phyloP scores from a whole-genome alignment of 2,329 filamentous ascomycete genomes.

The Lachnellula arida region DNA sequence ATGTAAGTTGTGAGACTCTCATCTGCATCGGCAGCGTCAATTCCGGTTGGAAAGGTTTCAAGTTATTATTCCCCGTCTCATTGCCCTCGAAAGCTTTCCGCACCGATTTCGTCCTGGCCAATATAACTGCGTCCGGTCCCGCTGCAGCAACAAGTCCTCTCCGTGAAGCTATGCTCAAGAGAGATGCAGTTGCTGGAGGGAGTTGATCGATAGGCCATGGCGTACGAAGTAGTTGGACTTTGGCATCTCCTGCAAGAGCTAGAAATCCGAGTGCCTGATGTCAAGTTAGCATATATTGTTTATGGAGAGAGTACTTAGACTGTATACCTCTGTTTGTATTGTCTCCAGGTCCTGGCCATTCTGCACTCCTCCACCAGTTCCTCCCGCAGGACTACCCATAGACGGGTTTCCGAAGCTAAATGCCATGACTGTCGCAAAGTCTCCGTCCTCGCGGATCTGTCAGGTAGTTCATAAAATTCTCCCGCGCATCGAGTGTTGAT shows the following conservation, averaged over 20 bases:
- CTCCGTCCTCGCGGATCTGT: constrained; percentile 33
- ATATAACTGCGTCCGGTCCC: constrained; percentile 70
- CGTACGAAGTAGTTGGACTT: constrained; percentile 71
- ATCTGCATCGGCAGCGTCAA: constrained; percentile 66
- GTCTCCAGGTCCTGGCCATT: constrained; percentile 66
- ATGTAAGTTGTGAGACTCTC: constrained; percentile 81
- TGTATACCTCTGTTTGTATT: constrained; percentile 72
- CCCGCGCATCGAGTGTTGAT: constrained; percentile 25
- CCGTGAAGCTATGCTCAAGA: constrained; percentile 76
- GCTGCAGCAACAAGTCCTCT: constrained; percentile 83
- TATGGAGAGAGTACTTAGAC: constrained; percentile 5
- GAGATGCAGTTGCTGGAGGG: constrained; percentile 72
- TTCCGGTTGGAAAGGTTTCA: constrained; percentile 68
- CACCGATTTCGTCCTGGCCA: constrained; percentile 73
- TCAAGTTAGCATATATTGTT: constrained; percentile 10
- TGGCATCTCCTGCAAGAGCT: constrained; percentile 72
- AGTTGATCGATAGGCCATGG: constrained; percentile 63
- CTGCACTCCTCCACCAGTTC: constrained; percentile 38
- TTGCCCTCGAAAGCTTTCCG: constrained; percentile 66
- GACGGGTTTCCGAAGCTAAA: constrained; percentile 55
- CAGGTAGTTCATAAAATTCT: constrained; percentile 29
- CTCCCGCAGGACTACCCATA: constrained; percentile 37
- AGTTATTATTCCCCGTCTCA: constrained; percentile 57
- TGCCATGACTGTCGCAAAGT: constrained; percentile 51
- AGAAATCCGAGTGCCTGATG: constrained; percentile 71